phyloP scores from a whole-genome alignment of 306 rosid species.

The Medicago lupulina region DNA sequence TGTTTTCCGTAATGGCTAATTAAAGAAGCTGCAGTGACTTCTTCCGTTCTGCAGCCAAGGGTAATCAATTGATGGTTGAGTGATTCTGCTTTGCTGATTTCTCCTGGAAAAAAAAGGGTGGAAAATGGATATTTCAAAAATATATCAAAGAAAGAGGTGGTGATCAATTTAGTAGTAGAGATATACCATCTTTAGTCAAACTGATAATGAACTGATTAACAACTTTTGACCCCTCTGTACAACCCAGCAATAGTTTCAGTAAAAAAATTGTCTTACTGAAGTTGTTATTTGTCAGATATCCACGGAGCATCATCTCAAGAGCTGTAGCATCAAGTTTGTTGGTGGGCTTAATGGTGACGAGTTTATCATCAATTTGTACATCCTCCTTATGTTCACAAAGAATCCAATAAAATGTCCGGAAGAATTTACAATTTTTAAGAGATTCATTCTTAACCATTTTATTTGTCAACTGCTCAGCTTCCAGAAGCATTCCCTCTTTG shows the following conservation, averaged over 20 bases:
- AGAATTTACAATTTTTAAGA: conserved; percentile 53
- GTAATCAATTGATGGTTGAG: conserved; percentile 53
- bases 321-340: conserved; percentile 66
- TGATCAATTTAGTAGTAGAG: conserved; percentile 22
- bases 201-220: conserved; percentile 55
- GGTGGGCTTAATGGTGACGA: conserved; percentile 47
- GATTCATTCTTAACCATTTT: conserved; percentile 52
- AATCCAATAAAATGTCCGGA: conserved; percentile 58
- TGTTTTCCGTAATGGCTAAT: conserved; percentile 75
- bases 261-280: conserved; percentile 50
- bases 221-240: conserved; percentile 55
- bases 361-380: conserved; percentile 51
- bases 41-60: conserved; percentile 61
- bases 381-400: conserved; percentile 52
- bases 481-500: conserved; percentile 76
- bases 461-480: conserved; percentile 65
- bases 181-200: conserved; percentile 72
- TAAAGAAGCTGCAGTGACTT: conserved; percentile 64
- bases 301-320: conserved; percentile 68
- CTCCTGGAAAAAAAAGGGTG: conserved; percentile 60
- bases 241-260: conserved; percentile 57
- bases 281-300: conserved; percentile 62
- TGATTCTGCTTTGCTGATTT: conserved; percentile 72
- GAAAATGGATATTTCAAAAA: conserved; percentile 36
- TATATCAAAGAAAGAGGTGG: conserved; percentile 19